phyloP scores from a whole-genome alignment of 2,329 filamentous ascomycete species.

The Hypocrella siamensis region DNA sequence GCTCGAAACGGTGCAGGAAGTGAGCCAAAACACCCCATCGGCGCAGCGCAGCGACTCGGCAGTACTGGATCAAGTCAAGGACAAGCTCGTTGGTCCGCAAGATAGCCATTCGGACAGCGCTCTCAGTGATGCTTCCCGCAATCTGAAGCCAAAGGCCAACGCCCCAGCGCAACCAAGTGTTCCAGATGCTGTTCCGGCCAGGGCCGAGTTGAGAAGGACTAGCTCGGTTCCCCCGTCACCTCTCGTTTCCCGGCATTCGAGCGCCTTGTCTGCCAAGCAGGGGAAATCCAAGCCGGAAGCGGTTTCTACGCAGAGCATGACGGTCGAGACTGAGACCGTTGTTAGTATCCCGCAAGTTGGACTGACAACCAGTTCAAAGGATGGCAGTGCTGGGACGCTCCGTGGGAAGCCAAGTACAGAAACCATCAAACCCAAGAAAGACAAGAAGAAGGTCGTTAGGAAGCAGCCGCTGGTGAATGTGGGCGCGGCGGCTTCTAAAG shows the following conservation, averaged over 20 bases:
- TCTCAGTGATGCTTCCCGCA: constrained; percentile 22
- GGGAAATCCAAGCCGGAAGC: constrained; percentile 54
- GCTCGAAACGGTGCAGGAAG: constrained; percentile 84
- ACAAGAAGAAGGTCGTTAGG: constrained; percentile 65
- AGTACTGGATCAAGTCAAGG: constrained; percentile 32
- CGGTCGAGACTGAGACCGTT: constrained; percentile 93
- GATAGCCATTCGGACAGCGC: constrained; percentile 25
- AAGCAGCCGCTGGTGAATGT: constrained; percentile 59
- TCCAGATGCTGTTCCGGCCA: constrained; percentile 48
- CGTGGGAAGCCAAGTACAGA: constrained; percentile 84
- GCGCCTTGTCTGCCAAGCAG: constrained; percentile 45
- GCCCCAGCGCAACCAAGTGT: constrained; percentile 38
- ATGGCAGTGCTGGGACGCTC: constrained; percentile 55
- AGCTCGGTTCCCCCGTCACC: constrained; percentile 35
- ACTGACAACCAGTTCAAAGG: constrained; percentile 49
- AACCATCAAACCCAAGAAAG: constrained; percentile 87
- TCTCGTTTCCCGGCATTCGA: constrained; percentile 49
- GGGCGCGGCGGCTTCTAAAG: constrained; percentile 74
- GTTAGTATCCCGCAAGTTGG: constrained; percentile 76
- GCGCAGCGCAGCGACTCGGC: constrained; percentile 27
- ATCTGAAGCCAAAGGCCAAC: constrained; percentile 30
- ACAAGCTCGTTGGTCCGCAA: constrained; percentile 28
- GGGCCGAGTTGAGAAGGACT: constrained; percentile 23
- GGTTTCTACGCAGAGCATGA: constrained; percentile 78
- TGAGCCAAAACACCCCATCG: constrained; percentile 62